Evolutionary conservation across 1,284 basidiomycete genomes (phyloP).

Genomic region (Papiliotrema flavescens): DNA sequence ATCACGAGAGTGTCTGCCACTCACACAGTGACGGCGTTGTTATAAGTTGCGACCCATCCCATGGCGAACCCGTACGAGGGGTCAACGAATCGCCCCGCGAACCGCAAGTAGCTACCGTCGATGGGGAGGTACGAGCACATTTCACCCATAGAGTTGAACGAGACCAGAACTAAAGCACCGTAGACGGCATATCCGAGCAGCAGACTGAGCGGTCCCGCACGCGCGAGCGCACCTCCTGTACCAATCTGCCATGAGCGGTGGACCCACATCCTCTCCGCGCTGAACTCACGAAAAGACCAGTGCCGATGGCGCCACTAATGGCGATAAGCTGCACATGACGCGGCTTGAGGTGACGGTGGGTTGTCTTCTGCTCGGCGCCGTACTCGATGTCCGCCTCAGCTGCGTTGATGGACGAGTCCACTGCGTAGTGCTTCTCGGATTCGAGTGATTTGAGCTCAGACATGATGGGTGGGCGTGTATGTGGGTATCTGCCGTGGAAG

Average conservation of each 20-base stretch:
- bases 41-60: constrained; percentile 13
- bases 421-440: neutral
- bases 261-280: neutral
- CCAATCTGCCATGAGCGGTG: constrained; percentile 34
- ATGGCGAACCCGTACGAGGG: constrained; percentile 9
- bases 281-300: constrained; percentile 46
- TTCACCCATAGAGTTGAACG: constrained; percentile 20
- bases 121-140: constrained; percentile 18
- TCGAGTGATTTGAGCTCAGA: neutral
- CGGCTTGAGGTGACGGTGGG: constrained; percentile 13
- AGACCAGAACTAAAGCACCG: constrained; percentile 8
- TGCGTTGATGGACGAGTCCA: neutral
- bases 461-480: neutral
- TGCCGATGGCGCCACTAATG: constrained; percentile 51
- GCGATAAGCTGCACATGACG: constrained; percentile 31
- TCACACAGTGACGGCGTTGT: constrained; percentile 7
- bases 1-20: neutral
- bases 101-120: constrained; percentile 13
- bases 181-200: constrained; percentile 13
- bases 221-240: constrained; percentile 6
- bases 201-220: constrained; percentile 11
- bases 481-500: too few relatives aligned
- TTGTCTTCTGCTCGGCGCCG: neutral
- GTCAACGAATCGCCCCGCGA: constrained; percentile 14
- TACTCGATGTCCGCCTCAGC: neutral